A percentile compares a stretch with the other conserved stretches of the same genome.
These are phyloP conservation scores for Pachyrhizus erosus DNA, from an alignment of 306 rosid genomes.

Conservation along the genomic window DNA sequence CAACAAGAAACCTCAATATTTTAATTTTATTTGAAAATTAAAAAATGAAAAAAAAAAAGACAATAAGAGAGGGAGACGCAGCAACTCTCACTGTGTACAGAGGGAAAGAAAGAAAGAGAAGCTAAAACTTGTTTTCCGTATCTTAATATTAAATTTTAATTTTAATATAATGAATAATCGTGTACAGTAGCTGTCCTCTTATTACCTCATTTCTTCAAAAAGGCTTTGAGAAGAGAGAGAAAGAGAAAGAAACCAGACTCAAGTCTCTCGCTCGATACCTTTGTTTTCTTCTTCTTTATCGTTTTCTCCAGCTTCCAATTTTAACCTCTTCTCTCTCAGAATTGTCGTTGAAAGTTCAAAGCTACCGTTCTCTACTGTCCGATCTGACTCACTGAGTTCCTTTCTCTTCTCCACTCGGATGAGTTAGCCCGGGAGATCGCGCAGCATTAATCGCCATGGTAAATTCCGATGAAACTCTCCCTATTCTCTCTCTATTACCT, in stretches of 20 bases:
- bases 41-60: background rate
- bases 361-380: constrained; percentile 51
- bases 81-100: constrained; percentile 41
- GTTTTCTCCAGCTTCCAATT: constrained; percentile 62
- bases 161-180: constrained; percentile 34
- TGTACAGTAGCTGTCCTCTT: constrained; percentile 32
- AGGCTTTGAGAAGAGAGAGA: constrained; percentile 34
- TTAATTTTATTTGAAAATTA: background rate
- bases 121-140: constrained; percentile 50
- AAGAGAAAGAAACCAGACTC: constrained; percentile 25
- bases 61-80: constrained; percentile 43
- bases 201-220: constrained; percentile 47
- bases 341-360: constrained; percentile 54
- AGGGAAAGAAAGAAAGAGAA: constrained; percentile 47
- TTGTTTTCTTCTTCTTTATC: constrained; percentile 58
- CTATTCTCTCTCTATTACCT: background rate
- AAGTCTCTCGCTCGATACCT: constrained; percentile 41
- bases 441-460: constrained; percentile 84
- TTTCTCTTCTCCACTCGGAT: constrained; percentile 65
- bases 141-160: background rate
- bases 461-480: constrained; percentile 56
- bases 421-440: constrained; percentile 68
- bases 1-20: constrained; percentile 17
- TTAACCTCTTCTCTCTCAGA: constrained; percentile 46
- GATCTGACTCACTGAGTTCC: constrained; percentile 74